phyloP scores from a whole-genome alignment of 2,329 filamentous ascomycete species.

The Colletotrichum chrysophilum region DNA sequence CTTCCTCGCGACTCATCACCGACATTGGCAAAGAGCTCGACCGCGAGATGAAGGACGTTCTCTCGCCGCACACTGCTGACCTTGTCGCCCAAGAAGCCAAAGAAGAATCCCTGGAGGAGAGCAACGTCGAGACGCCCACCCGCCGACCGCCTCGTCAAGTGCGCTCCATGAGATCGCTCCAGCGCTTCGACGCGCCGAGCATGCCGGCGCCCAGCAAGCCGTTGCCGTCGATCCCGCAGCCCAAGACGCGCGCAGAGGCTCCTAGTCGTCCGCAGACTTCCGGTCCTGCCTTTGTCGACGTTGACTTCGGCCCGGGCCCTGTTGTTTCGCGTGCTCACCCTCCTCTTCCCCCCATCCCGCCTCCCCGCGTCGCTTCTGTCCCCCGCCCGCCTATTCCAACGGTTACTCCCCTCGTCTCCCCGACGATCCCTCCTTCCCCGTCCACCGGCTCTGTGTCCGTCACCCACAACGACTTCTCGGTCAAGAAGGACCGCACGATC shows the following conservation, averaged over 20 bases:
- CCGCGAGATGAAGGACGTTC: slow-evolving; percentile 6
- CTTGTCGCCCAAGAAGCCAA: not conserved
- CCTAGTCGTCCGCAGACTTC: not conserved
- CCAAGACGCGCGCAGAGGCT: not conserved
- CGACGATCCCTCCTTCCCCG: not conserved
- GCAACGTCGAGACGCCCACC: slow-evolving; percentile 3
- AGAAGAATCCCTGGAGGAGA: not conserved
- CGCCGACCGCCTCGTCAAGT: not conserved
- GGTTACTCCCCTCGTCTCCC: not conserved
- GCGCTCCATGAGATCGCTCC: not conserved
- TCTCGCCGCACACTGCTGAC: not conserved
- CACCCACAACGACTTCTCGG: slow-evolving; percentile 4
- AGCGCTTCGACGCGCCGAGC: not conserved
- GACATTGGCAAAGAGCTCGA: slow-evolving; percentile 12
- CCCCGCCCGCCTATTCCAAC: not conserved
- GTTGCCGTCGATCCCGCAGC: not conserved
- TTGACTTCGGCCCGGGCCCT: not conserved
- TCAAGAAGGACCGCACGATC: slow-evolving; percentile 2
- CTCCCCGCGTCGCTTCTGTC: not conserved
- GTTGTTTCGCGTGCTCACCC: not conserved
- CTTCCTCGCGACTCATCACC: slow-evolving; percentile 9
- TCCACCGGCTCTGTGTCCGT: not conserved
- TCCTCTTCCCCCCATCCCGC: not conserved
- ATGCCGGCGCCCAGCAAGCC: slow-evolving; percentile 13
- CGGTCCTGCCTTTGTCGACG: not conserved